Evolutionary conservation across 2,329 filamentous ascomycete genomes (phyloP).

Genomic region (Paecilomyces sp.): DNA sequence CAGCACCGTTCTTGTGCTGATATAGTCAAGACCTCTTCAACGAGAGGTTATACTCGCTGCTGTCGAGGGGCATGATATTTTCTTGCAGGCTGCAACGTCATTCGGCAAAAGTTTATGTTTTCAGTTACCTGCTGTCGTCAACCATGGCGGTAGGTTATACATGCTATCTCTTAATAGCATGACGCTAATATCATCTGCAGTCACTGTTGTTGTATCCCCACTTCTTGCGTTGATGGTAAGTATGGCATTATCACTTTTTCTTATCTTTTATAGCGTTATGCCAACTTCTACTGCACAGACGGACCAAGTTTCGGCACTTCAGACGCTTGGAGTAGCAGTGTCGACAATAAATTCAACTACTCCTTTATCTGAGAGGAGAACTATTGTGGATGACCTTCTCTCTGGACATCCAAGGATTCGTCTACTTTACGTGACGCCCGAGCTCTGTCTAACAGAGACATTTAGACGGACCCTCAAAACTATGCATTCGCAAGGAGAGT

Average conservation of each 20-base stretch:
- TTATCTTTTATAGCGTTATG: neutral
- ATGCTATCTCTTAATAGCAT: neutral
- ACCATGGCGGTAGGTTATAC: slow-evolving; percentile 65
- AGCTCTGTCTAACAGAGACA: slow-evolving; percentile 68
- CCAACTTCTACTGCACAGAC: slow-evolving; percentile 47
- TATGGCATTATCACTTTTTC: neutral
- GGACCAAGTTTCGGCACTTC: slow-evolving; percentile 82
- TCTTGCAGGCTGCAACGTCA: slow-evolving; percentile 66
- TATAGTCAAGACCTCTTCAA: slow-evolving; percentile 60
- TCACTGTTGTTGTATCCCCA: slow-evolving; percentile 86
- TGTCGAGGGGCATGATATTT: slow-evolving; percentile 79
- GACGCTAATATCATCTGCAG: slow-evolving; percentile 35
- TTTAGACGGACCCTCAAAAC: slow-evolving; percentile 69
- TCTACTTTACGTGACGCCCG: slow-evolving; percentile 88
- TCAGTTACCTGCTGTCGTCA: slow-evolving; percentile 81
- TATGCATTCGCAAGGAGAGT: slow-evolving; percentile 71
- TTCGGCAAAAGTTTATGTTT: slow-evolving; percentile 95
- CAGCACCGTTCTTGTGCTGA: neutral
- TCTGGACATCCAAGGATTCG: slow-evolving; percentile 78
- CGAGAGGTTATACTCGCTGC: slow-evolving; percentile 80
- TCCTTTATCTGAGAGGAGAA: slow-evolving; percentile 53
- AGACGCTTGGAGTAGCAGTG: slow-evolving; percentile 66
- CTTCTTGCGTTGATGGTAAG: slow-evolving; percentile 79
- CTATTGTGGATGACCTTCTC: slow-evolving; percentile 72
- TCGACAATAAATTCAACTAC: slow-evolving; percentile 85